A percentile compares a stretch with the other conserved stretches of the same genome.
Conservation (phyloP, 208 protist genomes). For the Trypanosoma lewisi region DNA sequence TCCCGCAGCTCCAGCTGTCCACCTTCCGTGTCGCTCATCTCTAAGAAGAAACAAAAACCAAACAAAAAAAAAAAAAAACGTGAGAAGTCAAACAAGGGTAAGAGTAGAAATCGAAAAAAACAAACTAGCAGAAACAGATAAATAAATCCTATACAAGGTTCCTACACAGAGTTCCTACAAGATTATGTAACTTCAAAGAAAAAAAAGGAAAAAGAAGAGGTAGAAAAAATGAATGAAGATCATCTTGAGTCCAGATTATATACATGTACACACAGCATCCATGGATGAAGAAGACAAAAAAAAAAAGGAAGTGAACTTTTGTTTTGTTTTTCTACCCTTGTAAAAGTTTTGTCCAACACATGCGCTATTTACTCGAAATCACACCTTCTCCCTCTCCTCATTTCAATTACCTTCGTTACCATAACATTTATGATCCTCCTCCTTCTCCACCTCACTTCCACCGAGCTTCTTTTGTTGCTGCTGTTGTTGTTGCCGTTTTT, state of each 20-base stretch:
- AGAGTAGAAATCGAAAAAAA: not conserved
- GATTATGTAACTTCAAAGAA: not conserved
- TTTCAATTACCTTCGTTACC: not conserved
- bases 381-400: conserved; percentile 1
- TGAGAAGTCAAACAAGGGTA: not conserved
- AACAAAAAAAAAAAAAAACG: conserved; percentile 17
- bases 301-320: too few relatives aligned
- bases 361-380: not conserved
- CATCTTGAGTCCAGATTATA: not conserved
- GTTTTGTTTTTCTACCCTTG: too few relatives aligned
- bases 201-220: not conserved
- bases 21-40: not conserved
- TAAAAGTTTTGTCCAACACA: not conserved
- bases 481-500: conserved; percentile 18
- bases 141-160: conserved; percentile 4
- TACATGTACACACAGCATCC: too few relatives aligned
- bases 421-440: not conserved
- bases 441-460: not conserved
- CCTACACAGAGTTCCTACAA: too few relatives aligned
- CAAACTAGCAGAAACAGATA: not conserved
- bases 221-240: not conserved
- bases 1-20: not conserved
- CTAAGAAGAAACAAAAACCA: not conserved
- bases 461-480: not conserved
- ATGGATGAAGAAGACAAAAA: too few relatives aligned